These are phyloP conservation scores for Nakaseomyces delphensis DNA, from an alignment of 1,139 yeast species.

Conservation along the genomic window DNA sequence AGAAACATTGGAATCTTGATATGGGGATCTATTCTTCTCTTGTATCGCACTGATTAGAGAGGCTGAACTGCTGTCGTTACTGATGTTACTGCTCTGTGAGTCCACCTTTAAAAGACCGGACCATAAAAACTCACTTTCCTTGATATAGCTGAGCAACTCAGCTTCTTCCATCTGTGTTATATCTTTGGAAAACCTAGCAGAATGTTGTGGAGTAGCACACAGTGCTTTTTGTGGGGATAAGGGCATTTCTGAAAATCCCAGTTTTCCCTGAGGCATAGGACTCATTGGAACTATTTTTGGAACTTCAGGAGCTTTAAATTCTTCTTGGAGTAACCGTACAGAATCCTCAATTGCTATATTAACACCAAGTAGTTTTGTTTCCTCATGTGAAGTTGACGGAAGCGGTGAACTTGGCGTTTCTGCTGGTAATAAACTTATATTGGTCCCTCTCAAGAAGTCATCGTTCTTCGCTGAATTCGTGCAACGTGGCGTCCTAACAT, in stretches of 20 bases:
- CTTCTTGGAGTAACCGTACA: conserved; percentile 3
- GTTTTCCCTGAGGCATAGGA: not conserved
- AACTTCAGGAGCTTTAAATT: not conserved
- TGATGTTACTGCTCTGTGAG: no score
- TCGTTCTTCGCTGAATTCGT: no score
- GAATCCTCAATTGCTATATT: conserved; percentile 1
- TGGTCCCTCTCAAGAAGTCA: not conserved
- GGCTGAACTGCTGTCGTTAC: conserved; percentile 3
- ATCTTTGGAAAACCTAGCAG: not conserved
- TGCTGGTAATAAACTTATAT: not conserved
- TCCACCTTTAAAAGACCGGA: conserved; percentile 1
- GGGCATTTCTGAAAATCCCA: not conserved
- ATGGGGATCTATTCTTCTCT: not conserved
- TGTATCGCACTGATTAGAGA: conserved; percentile 10
- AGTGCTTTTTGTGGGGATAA: not conserved
- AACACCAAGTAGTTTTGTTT: not conserved
- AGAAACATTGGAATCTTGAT: not conserved
- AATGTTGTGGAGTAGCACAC: not conserved
- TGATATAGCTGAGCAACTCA: not conserved
- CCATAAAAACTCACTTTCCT: conserved; percentile 3
- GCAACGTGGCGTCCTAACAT: not conserved
- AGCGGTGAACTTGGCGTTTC: conserved; percentile 2
- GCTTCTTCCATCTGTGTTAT: not conserved
- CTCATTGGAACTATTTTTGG: not conserved
- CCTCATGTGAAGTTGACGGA: not conserved